These are phyloP conservation scores for Termitomyces sp. DNA, from an alignment of 768 basidiomycete genomes.

Conservation along the genomic window DNA sequence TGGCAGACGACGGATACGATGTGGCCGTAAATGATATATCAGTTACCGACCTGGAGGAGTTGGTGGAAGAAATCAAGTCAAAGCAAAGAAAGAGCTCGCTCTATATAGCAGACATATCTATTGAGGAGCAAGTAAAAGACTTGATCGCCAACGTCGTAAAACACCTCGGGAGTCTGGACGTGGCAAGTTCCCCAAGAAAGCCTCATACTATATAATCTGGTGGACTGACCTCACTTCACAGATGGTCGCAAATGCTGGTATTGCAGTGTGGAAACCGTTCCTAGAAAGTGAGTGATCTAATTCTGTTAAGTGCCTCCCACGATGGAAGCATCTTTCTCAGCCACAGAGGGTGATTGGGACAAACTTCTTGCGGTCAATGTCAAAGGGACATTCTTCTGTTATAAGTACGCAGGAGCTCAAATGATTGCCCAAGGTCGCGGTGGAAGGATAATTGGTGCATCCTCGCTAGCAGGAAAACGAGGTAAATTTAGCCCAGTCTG, in stretches of 20 bases:
- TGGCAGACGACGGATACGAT: slow-evolving; percentile 18
- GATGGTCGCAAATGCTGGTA: slow-evolving; percentile 33
- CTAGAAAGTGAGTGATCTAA: slow-evolving; percentile 14
- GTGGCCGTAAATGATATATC: slow-evolving; percentile 34
- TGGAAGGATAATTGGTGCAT: slow-evolving; percentile 52
- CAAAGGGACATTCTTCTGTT: slow-evolving; percentile 58
- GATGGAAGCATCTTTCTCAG: slow-evolving; percentile 16
- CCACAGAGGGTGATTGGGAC: slow-evolving; percentile 35
- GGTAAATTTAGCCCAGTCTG: slow-evolving; percentile 14
- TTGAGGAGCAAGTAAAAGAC: slow-evolving; percentile 18
- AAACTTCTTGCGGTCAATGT: slow-evolving; percentile 46
- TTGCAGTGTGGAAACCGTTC: slow-evolving; percentile 13
- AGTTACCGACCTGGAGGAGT: neutral
- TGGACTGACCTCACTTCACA: slow-evolving; percentile 2
- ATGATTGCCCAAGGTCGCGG: slow-evolving; percentile 54
- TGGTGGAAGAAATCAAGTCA: slow-evolving; percentile 18
- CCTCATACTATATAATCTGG: neutral
- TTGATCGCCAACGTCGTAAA: slow-evolving; percentile 17
- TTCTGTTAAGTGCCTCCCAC: neutral
- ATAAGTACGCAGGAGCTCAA: slow-evolving; percentile 58
- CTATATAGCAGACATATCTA: slow-evolving; percentile 18
- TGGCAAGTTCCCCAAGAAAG: slow-evolving; percentile 19
- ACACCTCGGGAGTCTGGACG: slow-evolving; percentile 23
- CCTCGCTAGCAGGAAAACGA: slow-evolving; percentile 27
- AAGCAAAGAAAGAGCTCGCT: slow-evolving; percentile 14